These are phyloP conservation scores for Adenanthera pavonina DNA, from an alignment of 306 rosid species.

Conservation along the genomic window DNA sequence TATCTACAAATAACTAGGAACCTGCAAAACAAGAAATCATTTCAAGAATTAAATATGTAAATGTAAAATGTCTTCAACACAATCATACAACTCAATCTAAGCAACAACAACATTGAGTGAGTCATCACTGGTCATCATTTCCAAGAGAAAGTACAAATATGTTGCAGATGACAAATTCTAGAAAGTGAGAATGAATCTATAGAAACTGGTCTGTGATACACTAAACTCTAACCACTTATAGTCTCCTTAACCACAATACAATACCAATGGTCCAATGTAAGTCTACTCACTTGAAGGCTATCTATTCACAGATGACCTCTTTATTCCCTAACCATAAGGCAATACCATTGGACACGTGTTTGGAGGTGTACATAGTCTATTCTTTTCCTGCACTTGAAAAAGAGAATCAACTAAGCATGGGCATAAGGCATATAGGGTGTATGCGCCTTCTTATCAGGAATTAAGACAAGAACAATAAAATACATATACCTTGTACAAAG, in stretches of 20 bases:
- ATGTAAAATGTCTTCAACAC: conserved; percentile 19
- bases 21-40: conserved; percentile 47
- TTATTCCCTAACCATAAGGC: neutral
- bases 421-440: conserved; percentile 29
- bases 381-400: conserved; percentile 59
- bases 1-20: conserved; percentile 40
- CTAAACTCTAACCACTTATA: conserved; percentile 43
- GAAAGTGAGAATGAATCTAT: conserved; percentile 36
- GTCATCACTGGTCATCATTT: conserved; percentile 27
- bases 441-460: conserved; percentile 43
- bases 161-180: conserved; percentile 1
- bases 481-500: neutral
- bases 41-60: conserved; percentile 32
- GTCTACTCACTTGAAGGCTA: conserved; percentile 50
- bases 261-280: conserved; percentile 43
- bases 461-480: conserved; percentile 18
- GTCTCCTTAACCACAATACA: conserved; percentile 40
- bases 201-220: conserved; percentile 35
- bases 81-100: conserved; percentile 24
- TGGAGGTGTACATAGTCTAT: conserved; percentile 50
- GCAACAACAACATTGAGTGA: conserved; percentile 7
- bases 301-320: conserved; percentile 49
- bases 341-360: conserved; percentile 46
- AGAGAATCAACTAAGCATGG: conserved; percentile 44
- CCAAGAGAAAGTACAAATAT: conserved; percentile 12